Evolutionary conservation across 495 filamentous ascomycete species (phyloP).

Genomic region (Corynascus novoguineensis): DNA sequence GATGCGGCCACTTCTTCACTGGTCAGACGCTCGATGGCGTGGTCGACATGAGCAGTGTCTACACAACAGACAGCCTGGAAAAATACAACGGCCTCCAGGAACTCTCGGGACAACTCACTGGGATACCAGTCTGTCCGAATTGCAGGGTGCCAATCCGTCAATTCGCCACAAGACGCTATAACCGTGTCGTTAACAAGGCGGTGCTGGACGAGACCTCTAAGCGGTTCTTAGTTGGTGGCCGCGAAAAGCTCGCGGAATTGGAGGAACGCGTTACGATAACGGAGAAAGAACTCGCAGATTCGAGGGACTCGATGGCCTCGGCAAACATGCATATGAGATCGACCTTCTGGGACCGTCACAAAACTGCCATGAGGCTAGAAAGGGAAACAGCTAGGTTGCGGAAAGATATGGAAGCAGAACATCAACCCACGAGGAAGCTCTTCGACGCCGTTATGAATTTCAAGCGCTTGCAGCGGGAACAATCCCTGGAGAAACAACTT

Average conservation of each 20-base stretch:
- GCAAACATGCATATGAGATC: background rate
- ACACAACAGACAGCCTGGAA: conserved; percentile 45
- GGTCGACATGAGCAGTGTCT: conserved; percentile 58
- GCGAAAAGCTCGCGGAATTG: conserved; percentile 15
- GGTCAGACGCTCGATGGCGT: conserved; percentile 57
- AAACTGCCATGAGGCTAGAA: background rate
- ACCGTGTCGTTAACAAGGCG: conserved; percentile 28
- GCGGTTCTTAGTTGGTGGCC: conserved; percentile 22
- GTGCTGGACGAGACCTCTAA: conserved; percentile 32
- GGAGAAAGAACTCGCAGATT: background rate
- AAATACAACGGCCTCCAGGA: conserved; percentile 27
- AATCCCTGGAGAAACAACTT: background rate
- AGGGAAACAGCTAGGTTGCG: background rate
- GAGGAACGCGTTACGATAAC: background rate
- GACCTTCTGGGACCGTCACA: background rate
- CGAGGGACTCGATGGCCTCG: background rate
- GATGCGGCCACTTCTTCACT: conserved; percentile 63
- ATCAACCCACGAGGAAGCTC: conserved; percentile 17
- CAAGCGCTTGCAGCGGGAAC: background rate
- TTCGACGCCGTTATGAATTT: conserved; percentile 10
- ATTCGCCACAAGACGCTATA: conserved; percentile 27
- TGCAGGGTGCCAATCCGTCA: conserved; percentile 27
- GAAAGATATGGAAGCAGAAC: conserved; percentile 6
- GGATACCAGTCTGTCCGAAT: conserved; percentile 25
- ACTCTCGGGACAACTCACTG: conserved; percentile 11